A percentile compares a stretch with the other conserved stretches of the same genome.
Conservation (phyloP, 805 yeast species). For the Osmozyma mogii region DNA sequence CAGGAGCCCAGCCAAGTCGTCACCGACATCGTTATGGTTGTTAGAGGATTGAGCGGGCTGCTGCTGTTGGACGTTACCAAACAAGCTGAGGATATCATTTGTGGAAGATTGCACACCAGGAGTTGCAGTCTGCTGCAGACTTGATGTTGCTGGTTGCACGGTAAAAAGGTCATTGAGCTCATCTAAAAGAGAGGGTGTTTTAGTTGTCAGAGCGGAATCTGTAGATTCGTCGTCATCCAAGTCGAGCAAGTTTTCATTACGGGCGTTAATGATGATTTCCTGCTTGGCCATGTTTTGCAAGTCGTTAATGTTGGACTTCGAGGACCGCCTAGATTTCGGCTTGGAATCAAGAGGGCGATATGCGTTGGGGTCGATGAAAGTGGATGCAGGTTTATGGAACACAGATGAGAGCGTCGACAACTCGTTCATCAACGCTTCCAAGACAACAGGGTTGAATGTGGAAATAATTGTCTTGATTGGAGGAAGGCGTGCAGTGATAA, state of each 20-base stretch:
- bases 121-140: conserved; percentile 5
- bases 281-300: conserved; percentile 68
- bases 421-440: conserved; percentile 65
- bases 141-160: conserved; percentile 21
- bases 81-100: conserved; percentile 43
- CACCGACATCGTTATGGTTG: conserved; percentile 3
- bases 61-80: conserved; percentile 15
- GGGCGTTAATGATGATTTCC: conserved; percentile 57
- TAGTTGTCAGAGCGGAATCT: conserved; percentile 2
- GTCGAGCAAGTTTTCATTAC: conserved; percentile 77
- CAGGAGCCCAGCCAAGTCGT: conserved; percentile 9
- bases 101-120: conserved; percentile 11
- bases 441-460: conserved; percentile 56
- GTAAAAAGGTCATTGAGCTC: conserved; percentile 70
- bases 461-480: conserved; percentile 67
- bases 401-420: conserved; percentile 82
- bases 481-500: conserved; percentile 60
- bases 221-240: conserved; percentile 50
- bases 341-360: conserved; percentile 7
- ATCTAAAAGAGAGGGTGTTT: conserved; percentile 41
- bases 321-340: conserved; percentile 10
- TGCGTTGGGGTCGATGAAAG: conserved; percentile 42
- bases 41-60: conserved; percentile 5
- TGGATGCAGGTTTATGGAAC: conserved; percentile 72
- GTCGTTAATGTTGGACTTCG: conserved; percentile 54